A percentile compares a stretch with the other conserved stretches of the same genome.
phyloP scores from a whole-genome alignment of 1,284 basidiomycete species.

The Exobasidium cylindrosporum region DNA sequence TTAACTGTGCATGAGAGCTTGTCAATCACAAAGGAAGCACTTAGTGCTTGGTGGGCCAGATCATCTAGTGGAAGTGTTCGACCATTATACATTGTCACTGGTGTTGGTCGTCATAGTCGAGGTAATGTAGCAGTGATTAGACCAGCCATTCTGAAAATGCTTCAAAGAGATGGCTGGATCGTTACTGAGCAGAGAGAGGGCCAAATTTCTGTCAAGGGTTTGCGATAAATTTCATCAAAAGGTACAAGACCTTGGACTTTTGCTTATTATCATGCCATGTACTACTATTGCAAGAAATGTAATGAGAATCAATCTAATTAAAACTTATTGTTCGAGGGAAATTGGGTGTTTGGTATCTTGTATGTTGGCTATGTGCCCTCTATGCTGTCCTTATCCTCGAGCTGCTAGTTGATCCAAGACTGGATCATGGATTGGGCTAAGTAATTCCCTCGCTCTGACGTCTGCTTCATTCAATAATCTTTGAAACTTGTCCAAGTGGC shows the following conservation, averaged over 20 bases:
- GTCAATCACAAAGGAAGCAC: constrained; percentile 48
- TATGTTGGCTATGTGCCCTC: neutral
- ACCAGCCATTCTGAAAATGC: constrained; percentile 51
- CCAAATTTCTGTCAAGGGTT: neutral
- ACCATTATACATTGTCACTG: constrained; percentile 54
- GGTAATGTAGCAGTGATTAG: constrained; percentile 50
- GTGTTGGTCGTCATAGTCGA: constrained; percentile 54
- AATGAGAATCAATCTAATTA: too few relatives aligned
- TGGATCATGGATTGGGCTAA: constrained; percentile 18
- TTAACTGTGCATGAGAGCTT: constrained; percentile 54
- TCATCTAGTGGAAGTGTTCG: constrained; percentile 19
- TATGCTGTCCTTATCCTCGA: neutral
- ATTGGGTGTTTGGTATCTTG: constrained; percentile 3
- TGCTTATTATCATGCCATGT: too few relatives aligned
- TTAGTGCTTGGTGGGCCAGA: constrained; percentile 45
- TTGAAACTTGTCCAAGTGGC: constrained; percentile 21
- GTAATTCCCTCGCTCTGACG: constrained; percentile 12
- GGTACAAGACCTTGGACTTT: too few relatives aligned
- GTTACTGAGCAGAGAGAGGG: constrained; percentile 27
- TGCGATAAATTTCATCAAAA: too few relatives aligned
- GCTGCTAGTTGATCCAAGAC: constrained; percentile 6
- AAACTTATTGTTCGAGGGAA: too few relatives aligned
- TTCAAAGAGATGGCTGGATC: constrained; percentile 52
- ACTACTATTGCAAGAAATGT: too few relatives aligned
- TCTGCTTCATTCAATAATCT: constrained; percentile 19